phyloP scores from a whole-genome alignment of 257 asterid genomes.

The Nyctanthes arbortristis region DNA sequence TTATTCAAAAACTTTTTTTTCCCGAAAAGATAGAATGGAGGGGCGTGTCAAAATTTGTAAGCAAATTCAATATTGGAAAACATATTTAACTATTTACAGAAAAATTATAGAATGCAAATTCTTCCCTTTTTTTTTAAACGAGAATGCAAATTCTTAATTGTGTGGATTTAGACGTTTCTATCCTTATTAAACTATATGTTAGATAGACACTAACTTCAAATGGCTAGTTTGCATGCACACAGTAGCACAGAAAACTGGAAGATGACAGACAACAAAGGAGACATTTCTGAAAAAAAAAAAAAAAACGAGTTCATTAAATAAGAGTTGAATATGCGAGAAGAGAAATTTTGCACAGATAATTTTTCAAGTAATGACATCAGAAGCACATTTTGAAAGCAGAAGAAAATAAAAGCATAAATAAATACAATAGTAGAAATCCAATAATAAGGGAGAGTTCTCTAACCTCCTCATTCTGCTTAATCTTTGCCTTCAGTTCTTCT shows the following conservation, averaged over 20 bases:
- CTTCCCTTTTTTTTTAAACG: too few relatives aligned
- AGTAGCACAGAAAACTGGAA: background rate
- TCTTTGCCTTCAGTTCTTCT: slow-evolving; percentile 52
- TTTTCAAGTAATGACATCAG: background rate
- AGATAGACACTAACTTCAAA: background rate
- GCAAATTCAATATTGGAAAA: background rate
- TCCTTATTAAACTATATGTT: background rate
- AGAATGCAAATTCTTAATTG: too few relatives aligned
- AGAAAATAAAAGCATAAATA: background rate
- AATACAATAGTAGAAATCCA: background rate
- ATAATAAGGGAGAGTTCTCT: slow-evolving; percentile 21
- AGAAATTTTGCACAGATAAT: background rate
- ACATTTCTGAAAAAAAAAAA: background rate
- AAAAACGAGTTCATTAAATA: slow-evolving; percentile 6
- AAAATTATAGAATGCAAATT: background rate
- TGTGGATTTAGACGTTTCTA: background rate
- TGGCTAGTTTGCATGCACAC: background rate
- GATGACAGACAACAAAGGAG: background rate
- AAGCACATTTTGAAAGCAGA: background rate
- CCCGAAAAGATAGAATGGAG: background rate
- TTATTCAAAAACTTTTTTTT: background rate
- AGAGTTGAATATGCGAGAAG: background rate
- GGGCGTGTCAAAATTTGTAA: background rate
- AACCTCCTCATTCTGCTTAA: slow-evolving; percentile 80
- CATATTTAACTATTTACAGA: background rate